Conservation (phyloP, 2,329 filamentous ascomycete species). For the Ophiostoma angusticollis region DNA sequence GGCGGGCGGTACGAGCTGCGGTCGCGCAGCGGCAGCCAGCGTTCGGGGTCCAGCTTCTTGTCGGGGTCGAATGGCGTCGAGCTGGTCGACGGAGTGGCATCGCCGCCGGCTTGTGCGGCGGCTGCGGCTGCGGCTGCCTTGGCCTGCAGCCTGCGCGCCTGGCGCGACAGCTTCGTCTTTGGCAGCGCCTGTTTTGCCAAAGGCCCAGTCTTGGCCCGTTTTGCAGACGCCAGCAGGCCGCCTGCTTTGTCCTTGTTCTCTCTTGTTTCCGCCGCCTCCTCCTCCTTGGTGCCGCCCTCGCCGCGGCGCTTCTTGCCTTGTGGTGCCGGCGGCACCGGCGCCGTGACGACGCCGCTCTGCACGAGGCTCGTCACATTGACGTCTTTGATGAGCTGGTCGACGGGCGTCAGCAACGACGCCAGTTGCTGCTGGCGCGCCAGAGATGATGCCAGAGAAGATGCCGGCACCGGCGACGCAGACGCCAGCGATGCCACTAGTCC, state of each 20-base stretch:
- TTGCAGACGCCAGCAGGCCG: too few species aligned
- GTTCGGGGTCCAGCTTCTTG: slow-evolving; percentile 76
- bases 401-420: slow-evolving; percentile 15
- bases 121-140: slow-evolving; percentile 14
- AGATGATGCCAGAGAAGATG: slow-evolving; percentile 44
- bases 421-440: slow-evolving; percentile 18
- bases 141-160: slow-evolving; percentile 14
- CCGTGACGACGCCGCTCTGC: slow-evolving; percentile 48
- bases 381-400: slow-evolving; percentile 46
- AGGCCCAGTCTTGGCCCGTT: slow-evolving; percentile 11
- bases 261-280: too few species aligned
- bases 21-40: slow-evolving; percentile 86
- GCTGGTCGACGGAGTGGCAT: slow-evolving; percentile 25
- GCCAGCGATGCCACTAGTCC: slow-evolving; percentile 79
- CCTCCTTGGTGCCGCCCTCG: too few species aligned
- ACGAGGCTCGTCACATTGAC: slow-evolving; percentile 52
- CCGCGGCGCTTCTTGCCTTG: slow-evolving; percentile 30
- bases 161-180: slow-evolving; percentile 40
- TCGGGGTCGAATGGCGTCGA: slow-evolving; percentile 63
- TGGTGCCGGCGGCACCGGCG: slow-evolving; percentile 26
- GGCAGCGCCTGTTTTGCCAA: slow-evolving; percentile 2
- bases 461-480: slow-evolving; percentile 32
- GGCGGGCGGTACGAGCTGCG: slow-evolving; percentile 80
- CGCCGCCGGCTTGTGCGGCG: slow-evolving; percentile 18
- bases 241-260: too few species aligned